Evolutionary conservation across 2,329 filamentous ascomycete species (phyloP).

Genomic region (Stromatinia cepivora): DNA sequence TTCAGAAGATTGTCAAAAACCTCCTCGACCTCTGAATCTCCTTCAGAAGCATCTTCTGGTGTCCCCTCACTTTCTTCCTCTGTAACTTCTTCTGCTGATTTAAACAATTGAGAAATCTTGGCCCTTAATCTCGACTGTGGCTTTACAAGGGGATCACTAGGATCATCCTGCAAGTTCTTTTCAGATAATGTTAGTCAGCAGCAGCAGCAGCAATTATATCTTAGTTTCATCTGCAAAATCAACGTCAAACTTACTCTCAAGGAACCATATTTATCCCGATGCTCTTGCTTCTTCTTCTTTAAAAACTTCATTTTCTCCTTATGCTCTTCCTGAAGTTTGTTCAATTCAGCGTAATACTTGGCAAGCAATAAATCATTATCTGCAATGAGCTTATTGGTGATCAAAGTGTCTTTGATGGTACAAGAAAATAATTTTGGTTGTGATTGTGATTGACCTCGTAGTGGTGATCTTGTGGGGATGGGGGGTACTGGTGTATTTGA

Average conservation of each 20-base stretch:
- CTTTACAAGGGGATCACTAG: neutral
- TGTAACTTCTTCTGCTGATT: neutral
- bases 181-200: slow-evolving; percentile 17
- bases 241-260: slow-evolving; percentile 15
- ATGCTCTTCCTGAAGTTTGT: neutral
- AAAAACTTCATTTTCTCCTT: neutral
- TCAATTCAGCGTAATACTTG: neutral
- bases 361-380: neutral
- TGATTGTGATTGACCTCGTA: neutral
- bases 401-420: neutral
- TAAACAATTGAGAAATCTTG: neutral
- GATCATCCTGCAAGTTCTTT: slow-evolving; percentile 5
- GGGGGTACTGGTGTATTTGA: neutral
- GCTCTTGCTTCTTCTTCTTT: neutral
- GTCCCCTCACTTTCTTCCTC: too few species aligned
- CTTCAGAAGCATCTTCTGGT: too few species aligned
- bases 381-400: neutral
- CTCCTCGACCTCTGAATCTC: neutral
- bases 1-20: neutral
- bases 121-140: neutral
- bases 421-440: neutral
- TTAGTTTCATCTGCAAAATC: neutral
- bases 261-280: neutral
- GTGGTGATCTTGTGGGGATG: neutral
- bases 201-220: neutral